These are phyloP conservation scores for Globisporangium paddicum DNA, from an alignment of 352 stramenopile species.

Conservation along the genomic window DNA sequence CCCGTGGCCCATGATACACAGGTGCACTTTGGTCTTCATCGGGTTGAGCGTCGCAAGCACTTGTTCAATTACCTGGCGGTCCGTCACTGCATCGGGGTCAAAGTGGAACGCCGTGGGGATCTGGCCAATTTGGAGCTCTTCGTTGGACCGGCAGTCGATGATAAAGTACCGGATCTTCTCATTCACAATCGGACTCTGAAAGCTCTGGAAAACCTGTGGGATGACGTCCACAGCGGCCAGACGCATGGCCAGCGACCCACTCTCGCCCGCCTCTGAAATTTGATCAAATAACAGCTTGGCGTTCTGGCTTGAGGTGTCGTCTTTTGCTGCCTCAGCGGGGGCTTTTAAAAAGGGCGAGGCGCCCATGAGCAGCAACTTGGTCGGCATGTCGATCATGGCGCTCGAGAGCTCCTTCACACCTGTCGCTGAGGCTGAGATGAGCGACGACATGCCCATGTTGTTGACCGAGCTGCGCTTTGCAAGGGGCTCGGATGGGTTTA, in stretches of 20 bases:
- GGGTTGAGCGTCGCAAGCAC: constrained; percentile 62
- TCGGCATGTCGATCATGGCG: constrained; percentile 69
- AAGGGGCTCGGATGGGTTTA: neutral
- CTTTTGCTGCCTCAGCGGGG: constrained; percentile 2
- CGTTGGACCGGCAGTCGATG: constrained; percentile 57
- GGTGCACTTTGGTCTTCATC: constrained; percentile 59
- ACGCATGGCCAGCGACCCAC: constrained; percentile 46
- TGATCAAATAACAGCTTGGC: constrained; percentile 53
- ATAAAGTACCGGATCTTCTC: constrained; percentile 71
- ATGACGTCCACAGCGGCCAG: constrained; percentile 62
- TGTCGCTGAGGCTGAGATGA: constrained; percentile 62
- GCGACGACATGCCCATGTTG: constrained; percentile 39
- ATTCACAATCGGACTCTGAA: constrained; percentile 32
- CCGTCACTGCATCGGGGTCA: constrained; percentile 56
- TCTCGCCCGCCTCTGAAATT: constrained; percentile 42
- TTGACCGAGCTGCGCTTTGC: constrained; percentile 5
- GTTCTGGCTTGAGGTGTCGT: constrained; percentile 19
- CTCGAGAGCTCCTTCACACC: constrained; percentile 60
- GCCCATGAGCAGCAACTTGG: constrained; percentile 48
- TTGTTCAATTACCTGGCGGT: constrained; percentile 48
- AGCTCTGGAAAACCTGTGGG: constrained; percentile 63
- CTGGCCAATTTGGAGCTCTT: constrained; percentile 40
- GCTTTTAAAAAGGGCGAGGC: constrained; percentile 11
- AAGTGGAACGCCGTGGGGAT: constrained; percentile 79
- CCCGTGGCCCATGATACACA: constrained; percentile 79